phyloP scores from a whole-genome alignment of 495 filamentous ascomycete genomes.

The Bacidia gigantensis region DNA sequence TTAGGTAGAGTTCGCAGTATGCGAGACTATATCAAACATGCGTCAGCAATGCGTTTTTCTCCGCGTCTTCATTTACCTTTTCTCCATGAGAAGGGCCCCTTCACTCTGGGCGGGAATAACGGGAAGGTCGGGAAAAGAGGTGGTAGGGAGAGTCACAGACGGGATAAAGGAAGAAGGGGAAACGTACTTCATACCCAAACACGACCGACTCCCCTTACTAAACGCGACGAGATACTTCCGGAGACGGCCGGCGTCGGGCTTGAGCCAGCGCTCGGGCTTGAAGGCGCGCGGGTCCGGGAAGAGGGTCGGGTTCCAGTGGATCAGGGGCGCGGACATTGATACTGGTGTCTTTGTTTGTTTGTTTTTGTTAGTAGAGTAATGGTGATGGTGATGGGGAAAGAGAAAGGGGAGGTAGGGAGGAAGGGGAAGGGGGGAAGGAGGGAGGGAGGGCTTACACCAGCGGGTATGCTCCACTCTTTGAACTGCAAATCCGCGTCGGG shows the following conservation, averaged over 20 bases:
- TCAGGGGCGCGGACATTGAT: constrained; percentile 25
- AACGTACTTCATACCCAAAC: constrained; percentile 15
- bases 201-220: constrained; percentile 11
- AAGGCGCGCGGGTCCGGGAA: constrained; percentile 28
- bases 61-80: not conserved
- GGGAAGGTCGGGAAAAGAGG: too few relatives aligned
- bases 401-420: too few relatives aligned
- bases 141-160: too few relatives aligned
- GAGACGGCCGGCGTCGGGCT: not conserved
- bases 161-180: too few relatives aligned
- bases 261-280: constrained; percentile 29
- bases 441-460: constrained; percentile 8
- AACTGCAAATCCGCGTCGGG: constrained; percentile 14
- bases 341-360: constrained; percentile 31
- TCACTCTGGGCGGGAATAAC: too few relatives aligned
- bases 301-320: constrained; percentile 19
- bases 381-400: too few relatives aligned
- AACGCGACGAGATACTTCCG: constrained; percentile 16
- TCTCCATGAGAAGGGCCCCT: too few relatives aligned
- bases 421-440: not conserved
- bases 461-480: constrained; percentile 9
- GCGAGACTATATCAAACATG: constrained; percentile 5
- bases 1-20: constrained; percentile 16
- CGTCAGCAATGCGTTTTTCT: not conserved
- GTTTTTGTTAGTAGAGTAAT: too few relatives aligned